phyloP scores from a whole-genome alignment of 179 eudicot genomes.

The Beta macrorhiza region DNA sequence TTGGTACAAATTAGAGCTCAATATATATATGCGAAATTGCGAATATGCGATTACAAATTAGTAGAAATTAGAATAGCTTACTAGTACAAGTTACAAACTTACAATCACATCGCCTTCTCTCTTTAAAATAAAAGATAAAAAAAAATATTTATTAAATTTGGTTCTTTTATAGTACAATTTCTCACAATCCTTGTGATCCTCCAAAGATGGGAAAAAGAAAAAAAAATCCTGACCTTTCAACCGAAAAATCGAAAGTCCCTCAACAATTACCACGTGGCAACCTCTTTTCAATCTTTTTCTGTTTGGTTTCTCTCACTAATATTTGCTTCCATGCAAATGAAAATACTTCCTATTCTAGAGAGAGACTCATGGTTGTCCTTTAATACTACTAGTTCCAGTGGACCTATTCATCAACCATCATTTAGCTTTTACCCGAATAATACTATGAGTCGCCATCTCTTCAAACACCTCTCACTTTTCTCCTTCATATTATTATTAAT shows the following conservation, averaged over 20 bases:
- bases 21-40: too few relatives aligned
- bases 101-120: background rate
- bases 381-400: background rate
- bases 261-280: constrained; percentile 5
- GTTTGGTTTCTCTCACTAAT: constrained; percentile 12
- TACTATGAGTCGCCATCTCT: constrained; percentile 8
- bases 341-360: constrained; percentile 9
- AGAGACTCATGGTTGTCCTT: constrained; percentile 11
- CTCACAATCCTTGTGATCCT: constrained; percentile 24
- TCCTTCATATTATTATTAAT: background rate
- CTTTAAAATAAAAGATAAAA: background rate
- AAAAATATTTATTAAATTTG: background rate
- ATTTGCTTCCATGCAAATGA: constrained; percentile 15
- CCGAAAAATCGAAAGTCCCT: constrained; percentile 16
- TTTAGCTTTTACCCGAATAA: background rate
- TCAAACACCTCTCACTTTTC: background rate
- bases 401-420: constrained; percentile 24
- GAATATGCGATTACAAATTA: background rate
- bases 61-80: background rate
- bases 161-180: background rate
- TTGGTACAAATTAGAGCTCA: too few relatives aligned
- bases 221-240: constrained; percentile 20
- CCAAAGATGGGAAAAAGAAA: constrained; percentile 19
- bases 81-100: background rate
- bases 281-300: constrained; percentile 1